Conservation (phyloP, 441 rosid genomes). For the Corymbia calophylla region DNA sequence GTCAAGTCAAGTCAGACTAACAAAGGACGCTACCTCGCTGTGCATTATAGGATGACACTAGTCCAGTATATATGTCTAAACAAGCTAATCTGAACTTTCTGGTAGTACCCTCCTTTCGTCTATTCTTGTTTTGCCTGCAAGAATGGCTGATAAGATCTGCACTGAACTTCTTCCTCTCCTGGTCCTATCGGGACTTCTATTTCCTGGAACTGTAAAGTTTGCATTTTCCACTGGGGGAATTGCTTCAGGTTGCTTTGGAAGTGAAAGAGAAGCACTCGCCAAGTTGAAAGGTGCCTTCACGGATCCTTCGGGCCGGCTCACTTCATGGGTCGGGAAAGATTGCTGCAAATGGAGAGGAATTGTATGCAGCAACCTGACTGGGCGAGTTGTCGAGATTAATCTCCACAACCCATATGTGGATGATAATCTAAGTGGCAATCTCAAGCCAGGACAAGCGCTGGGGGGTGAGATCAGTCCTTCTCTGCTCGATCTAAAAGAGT, state of each 20-base stretch:
- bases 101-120: neutral
- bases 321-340: slow-evolving; percentile 2
- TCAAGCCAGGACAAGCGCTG: neutral
- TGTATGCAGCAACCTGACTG: neutral
- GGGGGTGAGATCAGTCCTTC: slow-evolving; percentile 5
- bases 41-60: neutral
- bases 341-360: slow-evolving; percentile 14
- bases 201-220: neutral
- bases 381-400: neutral
- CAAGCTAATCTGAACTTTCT: neutral
- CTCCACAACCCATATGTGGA: neutral
- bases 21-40: neutral
- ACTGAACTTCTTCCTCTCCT: neutral
- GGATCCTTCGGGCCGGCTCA: neutral
- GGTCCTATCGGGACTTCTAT: neutral
- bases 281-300: neutral
- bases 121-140: neutral
- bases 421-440: neutral
- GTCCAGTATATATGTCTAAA: neutral
- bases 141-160: neutral
- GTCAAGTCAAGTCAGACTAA: no score
- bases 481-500: neutral
- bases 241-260: neutral
- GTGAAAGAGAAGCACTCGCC: slow-evolving; percentile 5
- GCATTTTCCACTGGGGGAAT: neutral